phyloP scores from a whole-genome alignment of 495 filamentous ascomycete species.

The Podospora pseudocomata region DNA sequence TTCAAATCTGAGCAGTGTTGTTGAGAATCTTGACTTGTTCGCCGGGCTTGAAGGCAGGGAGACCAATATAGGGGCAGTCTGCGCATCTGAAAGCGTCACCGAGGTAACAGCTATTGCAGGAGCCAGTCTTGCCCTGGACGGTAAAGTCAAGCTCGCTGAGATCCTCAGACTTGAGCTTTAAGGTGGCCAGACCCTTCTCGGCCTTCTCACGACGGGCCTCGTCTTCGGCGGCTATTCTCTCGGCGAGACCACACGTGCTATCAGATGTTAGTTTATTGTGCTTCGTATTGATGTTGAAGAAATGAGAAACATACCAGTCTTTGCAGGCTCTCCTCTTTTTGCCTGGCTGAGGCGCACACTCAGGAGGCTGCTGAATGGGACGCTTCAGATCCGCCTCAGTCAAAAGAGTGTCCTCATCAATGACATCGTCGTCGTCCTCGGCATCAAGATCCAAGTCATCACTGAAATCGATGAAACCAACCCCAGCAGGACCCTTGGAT shows the following conservation, averaged over 20 bases:
- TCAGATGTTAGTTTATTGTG: background rate
- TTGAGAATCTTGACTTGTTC: constrained; percentile 87
- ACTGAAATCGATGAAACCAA: constrained; percentile 69
- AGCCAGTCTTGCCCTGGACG: constrained; percentile 89
- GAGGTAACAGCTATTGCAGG: constrained; percentile 86
- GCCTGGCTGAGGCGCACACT: constrained; percentile 76
- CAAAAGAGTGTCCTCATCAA: constrained; percentile 85
- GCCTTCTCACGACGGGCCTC: constrained; percentile 58
- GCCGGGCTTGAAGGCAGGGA: constrained; percentile 93
- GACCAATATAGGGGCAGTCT: constrained; percentile 84
- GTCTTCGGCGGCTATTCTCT: constrained; percentile 77
- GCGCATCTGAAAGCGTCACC: constrained; percentile 82
- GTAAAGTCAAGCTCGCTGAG: constrained; percentile 91
- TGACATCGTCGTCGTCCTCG: constrained; percentile 66
- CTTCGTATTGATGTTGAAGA: background rate
- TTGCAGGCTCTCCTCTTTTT: constrained; percentile 93
- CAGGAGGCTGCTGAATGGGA: constrained; percentile 69
- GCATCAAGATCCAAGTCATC: constrained; percentile 60
- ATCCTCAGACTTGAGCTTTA: constrained; percentile 77
- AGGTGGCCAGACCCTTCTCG: constrained; percentile 45
- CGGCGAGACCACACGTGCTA: constrained; percentile 77
- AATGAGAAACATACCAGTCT: constrained; percentile 56
- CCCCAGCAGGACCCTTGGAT: constrained; percentile 49
- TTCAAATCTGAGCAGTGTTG: constrained; percentile 78
- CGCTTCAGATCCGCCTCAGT: constrained; percentile 74